Evolutionary conservation across 192 early-diverging fungal species (phyloP).

Genomic region (Coemansia sp.): DNA sequence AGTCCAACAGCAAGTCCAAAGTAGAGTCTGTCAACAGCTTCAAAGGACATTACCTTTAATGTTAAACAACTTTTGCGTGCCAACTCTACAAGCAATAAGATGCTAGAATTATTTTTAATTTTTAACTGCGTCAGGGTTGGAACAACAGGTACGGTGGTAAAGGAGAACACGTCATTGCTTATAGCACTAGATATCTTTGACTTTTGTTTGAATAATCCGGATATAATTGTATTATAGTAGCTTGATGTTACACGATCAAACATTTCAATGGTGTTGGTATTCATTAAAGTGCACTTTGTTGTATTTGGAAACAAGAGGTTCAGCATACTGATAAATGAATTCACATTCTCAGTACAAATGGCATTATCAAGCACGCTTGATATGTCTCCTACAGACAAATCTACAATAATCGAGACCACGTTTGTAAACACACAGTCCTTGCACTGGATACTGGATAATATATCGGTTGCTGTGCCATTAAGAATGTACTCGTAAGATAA

Average conservation of each 20-base stretch:
- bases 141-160: not conserved
- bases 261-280: not conserved
- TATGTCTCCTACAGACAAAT: not conserved
- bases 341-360: not conserved
- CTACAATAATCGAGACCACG: not conserved
- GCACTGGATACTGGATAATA: not conserved
- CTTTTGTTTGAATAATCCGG: not conserved
- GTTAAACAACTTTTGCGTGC: not conserved
- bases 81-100: not conserved
- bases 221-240: not conserved
- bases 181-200: not conserved
- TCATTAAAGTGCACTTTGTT: not conserved
- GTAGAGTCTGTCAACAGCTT: not conserved
- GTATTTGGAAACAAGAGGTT: not conserved
- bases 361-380: not conserved
- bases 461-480: not conserved
- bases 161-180: not conserved
- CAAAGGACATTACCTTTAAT: not conserved
- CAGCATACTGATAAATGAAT: not conserved
- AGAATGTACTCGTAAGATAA: not conserved
- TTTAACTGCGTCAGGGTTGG: not conserved
- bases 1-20: not conserved
- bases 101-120: not conserved
- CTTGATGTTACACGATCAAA: not conserved
- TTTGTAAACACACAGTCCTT: not conserved